Conservation (phyloP, 2,329 filamentous ascomycete genomes). For the Fusarium praegraminearum region DNA sequence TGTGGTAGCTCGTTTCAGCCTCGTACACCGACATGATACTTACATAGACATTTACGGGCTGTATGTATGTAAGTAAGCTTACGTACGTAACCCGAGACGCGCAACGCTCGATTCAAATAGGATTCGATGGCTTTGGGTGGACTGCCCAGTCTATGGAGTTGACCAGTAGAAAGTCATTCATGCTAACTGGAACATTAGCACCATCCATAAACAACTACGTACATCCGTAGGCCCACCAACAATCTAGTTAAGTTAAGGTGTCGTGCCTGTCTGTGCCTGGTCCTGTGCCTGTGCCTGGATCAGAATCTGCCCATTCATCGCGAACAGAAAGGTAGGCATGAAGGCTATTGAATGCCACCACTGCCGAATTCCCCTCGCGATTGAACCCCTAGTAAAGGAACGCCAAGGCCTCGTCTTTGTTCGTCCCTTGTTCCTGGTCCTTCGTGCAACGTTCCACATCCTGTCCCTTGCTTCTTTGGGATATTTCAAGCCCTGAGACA, state of each 20-base stretch:
- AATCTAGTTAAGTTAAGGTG: neutral
- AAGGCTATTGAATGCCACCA: constrained; percentile 10
- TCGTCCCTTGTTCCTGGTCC: constrained; percentile 39
- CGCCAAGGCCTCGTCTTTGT: constrained; percentile 24
- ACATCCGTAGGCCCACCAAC: neutral
- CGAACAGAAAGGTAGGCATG: neutral
- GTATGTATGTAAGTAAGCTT: neutral
- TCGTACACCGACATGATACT: neutral
- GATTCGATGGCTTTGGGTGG: neutral
- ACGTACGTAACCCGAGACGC: constrained; percentile 1
- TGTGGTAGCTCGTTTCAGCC: constrained; percentile 4
- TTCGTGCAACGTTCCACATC: constrained; percentile 33
- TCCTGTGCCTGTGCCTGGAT: constrained; percentile 6
- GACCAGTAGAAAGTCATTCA: neutral
- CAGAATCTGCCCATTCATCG: neutral
- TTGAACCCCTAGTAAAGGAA: constrained; percentile 20
- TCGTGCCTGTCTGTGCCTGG: constrained; percentile 8
- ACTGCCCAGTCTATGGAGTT: neutral
- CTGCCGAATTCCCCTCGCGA: constrained; percentile 20
- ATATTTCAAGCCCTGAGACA: constrained; percentile 25
- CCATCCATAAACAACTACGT: neutral
- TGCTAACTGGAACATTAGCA: neutral
- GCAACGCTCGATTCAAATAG: neutral
- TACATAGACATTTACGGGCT: neutral
- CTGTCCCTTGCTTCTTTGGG: constrained; percentile 38